Percentiles rank a stretch among this genome's conserved stretches.
Conservation (phyloP, 2,329 filamentous ascomycete genomes). For the Thelonectria olida region DNA sequence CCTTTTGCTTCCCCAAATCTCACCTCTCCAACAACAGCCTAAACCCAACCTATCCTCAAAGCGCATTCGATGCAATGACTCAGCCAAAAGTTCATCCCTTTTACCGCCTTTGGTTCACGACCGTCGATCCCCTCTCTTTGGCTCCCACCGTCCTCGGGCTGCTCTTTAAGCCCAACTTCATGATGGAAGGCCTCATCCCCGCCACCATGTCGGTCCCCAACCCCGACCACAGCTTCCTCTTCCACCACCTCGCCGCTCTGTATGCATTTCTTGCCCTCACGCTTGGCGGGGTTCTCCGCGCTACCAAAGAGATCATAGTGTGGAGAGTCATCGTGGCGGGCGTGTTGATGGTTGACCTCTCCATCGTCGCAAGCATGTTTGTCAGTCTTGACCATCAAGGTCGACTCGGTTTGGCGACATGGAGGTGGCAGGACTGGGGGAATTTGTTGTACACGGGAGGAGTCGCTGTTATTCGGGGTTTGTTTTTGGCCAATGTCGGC, state of each 20-base stretch:
- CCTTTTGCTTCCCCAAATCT: too few species aligned
- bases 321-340: slow-evolving; percentile 29
- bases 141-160: slow-evolving; percentile 25
- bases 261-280: slow-evolving; percentile 30
- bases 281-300: slow-evolving; percentile 18
- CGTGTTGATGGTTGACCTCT: slow-evolving; percentile 31
- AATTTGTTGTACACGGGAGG: slow-evolving; percentile 26
- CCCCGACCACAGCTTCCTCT: slow-evolving; percentile 33
- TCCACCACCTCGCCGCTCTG: slow-evolving; percentile 32
- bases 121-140: slow-evolving; percentile 28
- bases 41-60: not conserved
- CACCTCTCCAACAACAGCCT: not conserved
- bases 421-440: slow-evolving; percentile 32
- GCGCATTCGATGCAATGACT: slow-evolving; percentile 6
- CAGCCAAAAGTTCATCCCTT: slow-evolving; percentile 15
- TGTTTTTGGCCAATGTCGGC: slow-evolving; percentile 33
- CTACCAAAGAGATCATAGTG: slow-evolving; percentile 29
- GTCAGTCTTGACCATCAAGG: slow-evolving; percentile 31
- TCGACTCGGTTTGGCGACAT: slow-evolving; percentile 4
- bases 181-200: slow-evolving; percentile 32
- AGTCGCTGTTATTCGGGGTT: slow-evolving; percentile 23
- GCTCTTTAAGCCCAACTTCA: slow-evolving; percentile 26
- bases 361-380: slow-evolving; percentile 27
- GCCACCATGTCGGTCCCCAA: slow-evolving; percentile 22
- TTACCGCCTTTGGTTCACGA: slow-evolving; percentile 38